Base-by-base conservation (phyloP, 1,139 yeast species). In the Yamadazyma siamensis region DNA sequence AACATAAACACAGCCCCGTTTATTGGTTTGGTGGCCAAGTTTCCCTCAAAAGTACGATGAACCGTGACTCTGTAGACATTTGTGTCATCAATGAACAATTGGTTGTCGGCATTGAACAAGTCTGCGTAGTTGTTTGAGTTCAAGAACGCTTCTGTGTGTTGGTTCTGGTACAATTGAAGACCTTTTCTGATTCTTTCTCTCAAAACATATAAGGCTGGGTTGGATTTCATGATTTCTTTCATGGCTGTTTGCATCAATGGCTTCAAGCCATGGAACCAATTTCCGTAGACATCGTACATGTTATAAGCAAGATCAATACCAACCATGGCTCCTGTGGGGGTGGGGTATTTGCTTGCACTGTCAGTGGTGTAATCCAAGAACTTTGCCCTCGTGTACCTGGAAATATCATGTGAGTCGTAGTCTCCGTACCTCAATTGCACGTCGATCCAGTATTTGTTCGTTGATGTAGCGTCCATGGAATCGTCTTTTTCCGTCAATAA, bases 381-480 rank as follows among this genome's bases (percentile, higher is more conserved):
- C 52, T 91, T 91, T 10, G 97, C 94, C 37, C 97, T 70, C 1
- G 95, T 86, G 54, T 94, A 94, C 44, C 97, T 75, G 0, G 96
- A 84, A 33, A 91, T 88, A 55, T 94, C 97, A 53, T 94, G 98
- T 5, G 96, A 86, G 54, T 94, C 99, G 54, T 86, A 94, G 54
- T 94, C 99, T 46, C 99, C 98, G 52, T 89, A 94, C 34, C 98
- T 68, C 32, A 94, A 65, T 57, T 94, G 99, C 10, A 94, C 85
- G 65, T 94, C 99, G 33, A 94, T 65, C 98, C 98, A 94, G 57
- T 80, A 84, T 54, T 85, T 88, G 45, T 77, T 80, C 10, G 87
- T 68, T 8, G 78, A 65, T n/a, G 65, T 52, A 21, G 66, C 66
- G 37, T 67, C 66, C 55, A 60, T 63, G 1, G 59, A 42, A 45